Conservation (phyloP, 2,329 filamentous ascomycete genomes). For the Pestalotiopsis sp. region DNA sequence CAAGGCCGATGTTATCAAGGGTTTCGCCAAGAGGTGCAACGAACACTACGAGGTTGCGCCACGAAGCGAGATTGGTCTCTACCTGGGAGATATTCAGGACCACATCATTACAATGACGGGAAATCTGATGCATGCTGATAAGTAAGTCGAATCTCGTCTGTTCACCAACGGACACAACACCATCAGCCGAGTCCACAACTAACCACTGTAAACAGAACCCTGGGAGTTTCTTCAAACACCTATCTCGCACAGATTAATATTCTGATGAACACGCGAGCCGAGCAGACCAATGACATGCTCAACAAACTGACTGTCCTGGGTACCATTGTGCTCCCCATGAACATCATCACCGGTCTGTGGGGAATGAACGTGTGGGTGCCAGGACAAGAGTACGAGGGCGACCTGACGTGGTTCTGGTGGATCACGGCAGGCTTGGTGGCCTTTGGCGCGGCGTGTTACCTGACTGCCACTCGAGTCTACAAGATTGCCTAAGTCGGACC, state of each 20-base stretch:
- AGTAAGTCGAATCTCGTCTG: conserved; percentile 56
- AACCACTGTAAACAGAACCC: conserved; percentile 59
- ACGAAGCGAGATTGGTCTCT: conserved; percentile 93
- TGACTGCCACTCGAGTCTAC: conserved; percentile 83
- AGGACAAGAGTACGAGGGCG: conserved; percentile 79
- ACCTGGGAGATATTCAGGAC: conserved; percentile 97
- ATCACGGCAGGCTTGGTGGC: conserved; percentile 74
- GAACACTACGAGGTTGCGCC: conserved; percentile 97
- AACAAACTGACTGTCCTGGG: conserved; percentile 94
- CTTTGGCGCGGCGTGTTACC: conserved; percentile 81
- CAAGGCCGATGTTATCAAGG: conserved; percentile 99
- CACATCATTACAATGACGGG: conserved; percentile 99
- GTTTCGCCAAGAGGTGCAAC: conserved; percentile 97
- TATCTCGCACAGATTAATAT: conserved; percentile 99
- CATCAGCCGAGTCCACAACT: conserved; percentile 7
- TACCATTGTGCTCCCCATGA: conserved; percentile 97
- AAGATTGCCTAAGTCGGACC: conserved; percentile 63
- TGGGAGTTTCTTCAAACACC: conserved; percentile 90
- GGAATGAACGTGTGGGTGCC: conserved; percentile 99
- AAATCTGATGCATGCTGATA: conserved; percentile 94
- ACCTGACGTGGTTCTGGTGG: conserved; percentile 74
- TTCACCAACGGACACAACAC: not conserved
- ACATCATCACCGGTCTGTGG: conserved; percentile 98
- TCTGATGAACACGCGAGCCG: conserved; percentile 96
- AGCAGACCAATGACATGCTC: conserved; percentile 92